Percentiles rank a stretch among this genome's conserved stretches.
These are phyloP conservation scores for Teratosphaeria pseudoeucalypti DNA, from an alignment of 2,329 filamentous ascomycete genomes.

Conservation along the genomic window DNA sequence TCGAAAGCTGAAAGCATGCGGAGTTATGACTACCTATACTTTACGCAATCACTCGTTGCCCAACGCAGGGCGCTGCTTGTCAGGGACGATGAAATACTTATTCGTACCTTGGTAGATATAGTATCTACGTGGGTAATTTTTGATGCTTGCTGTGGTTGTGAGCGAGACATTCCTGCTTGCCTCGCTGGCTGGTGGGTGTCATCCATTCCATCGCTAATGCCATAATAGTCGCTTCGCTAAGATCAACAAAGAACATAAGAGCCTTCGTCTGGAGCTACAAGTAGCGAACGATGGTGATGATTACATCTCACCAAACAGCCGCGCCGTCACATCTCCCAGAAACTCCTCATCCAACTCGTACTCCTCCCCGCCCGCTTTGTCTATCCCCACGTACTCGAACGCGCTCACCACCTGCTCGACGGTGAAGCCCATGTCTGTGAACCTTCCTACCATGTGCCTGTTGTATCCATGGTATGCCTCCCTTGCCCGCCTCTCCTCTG, in stretches of 20 bases:
- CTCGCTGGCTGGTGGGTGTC: not conserved
- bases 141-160: not conserved
- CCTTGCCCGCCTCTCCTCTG: constrained; percentile 41
- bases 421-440: constrained; percentile 84
- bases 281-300: too few species aligned
- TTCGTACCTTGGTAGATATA: too few species aligned
- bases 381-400: constrained; percentile 72
- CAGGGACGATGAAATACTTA: not conserved
- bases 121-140: not conserved
- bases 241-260: not conserved
- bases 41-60: not conserved
- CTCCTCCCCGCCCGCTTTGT: constrained; percentile 64
- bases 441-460: constrained; percentile 69
- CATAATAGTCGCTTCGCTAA: not conserved
- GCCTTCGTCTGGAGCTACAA: not conserved
- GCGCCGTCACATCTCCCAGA: constrained; percentile 80
- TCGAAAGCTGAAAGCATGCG: too few species aligned
- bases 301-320: constrained; percentile 62
- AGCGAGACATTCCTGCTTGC: not conserved
- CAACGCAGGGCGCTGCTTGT: not conserved
- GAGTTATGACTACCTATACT: too few species aligned
- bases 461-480: constrained; percentile 73
- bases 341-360: constrained; percentile 84
- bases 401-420: constrained; percentile 76
- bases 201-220: not conserved